Evolutionary conservation across 164 flowering plant species (phyloP).

Genomic region (Litsea cubeba): DNA sequence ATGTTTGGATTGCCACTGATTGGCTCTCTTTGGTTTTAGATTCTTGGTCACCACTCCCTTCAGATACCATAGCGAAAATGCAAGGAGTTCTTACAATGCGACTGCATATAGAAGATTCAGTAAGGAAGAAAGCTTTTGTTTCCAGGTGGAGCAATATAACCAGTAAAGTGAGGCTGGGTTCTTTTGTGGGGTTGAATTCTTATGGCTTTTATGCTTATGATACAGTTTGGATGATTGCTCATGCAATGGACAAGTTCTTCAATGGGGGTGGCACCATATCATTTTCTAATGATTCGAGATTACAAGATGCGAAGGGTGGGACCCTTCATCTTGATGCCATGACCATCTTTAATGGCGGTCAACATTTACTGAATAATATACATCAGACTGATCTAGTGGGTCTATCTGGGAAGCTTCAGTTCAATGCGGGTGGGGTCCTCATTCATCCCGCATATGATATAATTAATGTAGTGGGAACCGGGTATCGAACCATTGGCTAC

Average conservation of each 20-base stretch:
- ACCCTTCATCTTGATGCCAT: slow-evolving; percentile 52
- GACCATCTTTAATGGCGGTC: slow-evolving; percentile 59
- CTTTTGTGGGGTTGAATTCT: slow-evolving; percentile 57
- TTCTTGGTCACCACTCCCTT: slow-evolving; percentile 38
- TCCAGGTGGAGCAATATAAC: slow-evolving; percentile 63
- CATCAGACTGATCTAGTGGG: slow-evolving; percentile 39
- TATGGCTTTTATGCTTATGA: slow-evolving; percentile 81
- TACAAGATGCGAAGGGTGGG: slow-evolving; percentile 26
- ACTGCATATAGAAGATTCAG: slow-evolving; percentile 67
- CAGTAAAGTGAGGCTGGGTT: slow-evolving; percentile 19
- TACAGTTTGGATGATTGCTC: slow-evolving; percentile 72
- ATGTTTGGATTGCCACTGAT: slow-evolving; percentile 91
- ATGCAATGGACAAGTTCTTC: slow-evolving; percentile 65
- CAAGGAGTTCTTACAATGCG: slow-evolving; percentile 84
- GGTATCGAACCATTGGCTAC: slow-evolving; percentile 53
- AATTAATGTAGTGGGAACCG: slow-evolving; percentile 69
- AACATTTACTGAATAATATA: slow-evolving; percentile 37
- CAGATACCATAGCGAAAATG: slow-evolving; percentile 36
- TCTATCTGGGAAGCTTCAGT: slow-evolving; percentile 54
- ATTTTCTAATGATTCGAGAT: slow-evolving; percentile 59
- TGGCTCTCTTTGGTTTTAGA: slow-evolving; percentile 78
- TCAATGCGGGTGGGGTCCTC: slow-evolving; percentile 42
- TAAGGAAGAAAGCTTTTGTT: slow-evolving; percentile 42
- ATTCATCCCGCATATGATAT: slow-evolving; percentile 63
- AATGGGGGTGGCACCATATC: slow-evolving; percentile 59